These are phyloP conservation scores for Aureobasidium sp. DNA, from an alignment of 2,329 filamentous ascomycete genomes.

Conservation along the genomic window DNA sequence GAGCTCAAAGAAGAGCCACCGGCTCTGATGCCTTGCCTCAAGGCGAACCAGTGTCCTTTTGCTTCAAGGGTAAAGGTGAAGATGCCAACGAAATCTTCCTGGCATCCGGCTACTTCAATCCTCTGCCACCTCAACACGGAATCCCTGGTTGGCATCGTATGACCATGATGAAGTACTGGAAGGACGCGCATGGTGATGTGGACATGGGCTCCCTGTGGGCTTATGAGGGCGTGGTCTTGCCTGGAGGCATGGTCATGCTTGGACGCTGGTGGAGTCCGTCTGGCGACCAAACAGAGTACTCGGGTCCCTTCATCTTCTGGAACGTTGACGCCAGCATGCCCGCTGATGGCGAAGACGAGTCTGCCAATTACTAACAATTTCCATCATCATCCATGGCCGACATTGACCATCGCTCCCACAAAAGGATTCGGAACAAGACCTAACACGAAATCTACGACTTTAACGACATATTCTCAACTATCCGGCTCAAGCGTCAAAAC, in stretches of 20 bases:
- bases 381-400: background rate
- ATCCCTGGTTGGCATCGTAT: slow-evolving; percentile 47
- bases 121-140: slow-evolving; percentile 38
- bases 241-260: slow-evolving; percentile 38
- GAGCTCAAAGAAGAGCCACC: slow-evolving; percentile 21
- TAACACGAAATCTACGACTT: background rate
- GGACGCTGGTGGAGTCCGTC: slow-evolving; percentile 39
- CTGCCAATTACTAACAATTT: background rate
- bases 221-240: slow-evolving; percentile 41
- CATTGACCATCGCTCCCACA: too few species aligned
- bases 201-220: slow-evolving; percentile 35
- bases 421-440: background rate
- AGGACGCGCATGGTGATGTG: slow-evolving; percentile 18
- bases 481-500: background rate
- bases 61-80: slow-evolving; percentile 31
- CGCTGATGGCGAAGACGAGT: background rate
- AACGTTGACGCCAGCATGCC: slow-evolving; percentile 23
- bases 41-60: slow-evolving; percentile 19
- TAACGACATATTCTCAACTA: background rate
- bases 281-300: slow-evolving; percentile 23
- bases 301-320: slow-evolving; percentile 37
- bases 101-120: slow-evolving; percentile 40
- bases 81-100: slow-evolving; percentile 28
- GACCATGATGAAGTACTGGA: slow-evolving; percentile 46
- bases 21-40: background rate